Conservation (phyloP, 164 flowering plant species). For the Vitis rotundifolia region DNA sequence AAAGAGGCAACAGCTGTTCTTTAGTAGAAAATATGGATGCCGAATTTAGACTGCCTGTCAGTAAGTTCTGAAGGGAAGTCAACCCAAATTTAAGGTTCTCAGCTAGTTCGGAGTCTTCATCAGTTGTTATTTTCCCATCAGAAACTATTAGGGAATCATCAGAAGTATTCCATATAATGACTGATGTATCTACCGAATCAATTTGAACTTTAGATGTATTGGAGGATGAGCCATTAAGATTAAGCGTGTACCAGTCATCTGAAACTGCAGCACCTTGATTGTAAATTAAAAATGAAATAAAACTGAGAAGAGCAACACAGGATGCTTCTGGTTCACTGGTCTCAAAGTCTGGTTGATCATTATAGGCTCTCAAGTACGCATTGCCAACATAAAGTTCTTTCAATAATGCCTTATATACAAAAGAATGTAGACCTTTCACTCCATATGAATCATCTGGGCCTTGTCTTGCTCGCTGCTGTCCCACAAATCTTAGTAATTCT, state of each 20-base stretch:
- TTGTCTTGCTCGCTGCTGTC: conserved; percentile 77
- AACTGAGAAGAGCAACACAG: conserved; percentile 84
- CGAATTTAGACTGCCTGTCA: conserved; percentile 75
- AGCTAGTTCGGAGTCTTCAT: too few species aligned
- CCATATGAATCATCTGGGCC: conserved; percentile 96
- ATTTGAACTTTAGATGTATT: conserved; percentile 38
- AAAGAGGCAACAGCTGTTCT: too few species aligned
- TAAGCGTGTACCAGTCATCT: conserved; percentile 23
- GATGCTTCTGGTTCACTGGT: too few species aligned
- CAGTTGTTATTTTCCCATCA: too few species aligned
- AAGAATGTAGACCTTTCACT: conserved; percentile 62
- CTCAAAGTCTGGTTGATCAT: too few species aligned
- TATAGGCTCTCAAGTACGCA: too few species aligned
- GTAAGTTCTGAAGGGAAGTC: conserved; percentile 90
- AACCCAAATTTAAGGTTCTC: too few species aligned
- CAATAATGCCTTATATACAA: conserved; percentile 70
- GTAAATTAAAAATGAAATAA: conserved; percentile 67
- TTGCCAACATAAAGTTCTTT: conserved; percentile 86
- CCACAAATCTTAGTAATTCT: conserved; percentile 87
- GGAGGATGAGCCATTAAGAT: too few species aligned
- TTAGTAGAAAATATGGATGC: too few species aligned
- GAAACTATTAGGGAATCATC: too few species aligned
- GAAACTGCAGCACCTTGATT: conserved; percentile 28
- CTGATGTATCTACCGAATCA: conserved; percentile 29
- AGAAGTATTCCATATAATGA: conserved; percentile 25